A percentile compares a stretch with the other conserved stretches of the same genome.
Conservation (phyloP, 2,329 filamentous ascomycete species). For the Eurotiales sp. region DNA sequence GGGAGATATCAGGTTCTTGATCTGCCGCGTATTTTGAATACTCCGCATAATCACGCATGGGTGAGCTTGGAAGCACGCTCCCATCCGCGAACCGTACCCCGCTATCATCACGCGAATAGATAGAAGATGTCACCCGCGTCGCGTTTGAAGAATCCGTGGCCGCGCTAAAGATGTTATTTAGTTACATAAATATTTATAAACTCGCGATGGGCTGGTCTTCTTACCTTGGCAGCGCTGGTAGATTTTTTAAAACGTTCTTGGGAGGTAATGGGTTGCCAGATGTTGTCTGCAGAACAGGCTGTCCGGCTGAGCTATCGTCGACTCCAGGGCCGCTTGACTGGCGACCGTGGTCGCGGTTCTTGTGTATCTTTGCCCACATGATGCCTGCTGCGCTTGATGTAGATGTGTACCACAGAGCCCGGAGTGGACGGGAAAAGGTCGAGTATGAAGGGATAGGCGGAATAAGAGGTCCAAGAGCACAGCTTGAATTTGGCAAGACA, state of each 20-base stretch:
- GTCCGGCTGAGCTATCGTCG: conserved; percentile 44
- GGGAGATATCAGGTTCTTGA: conserved; percentile 42
- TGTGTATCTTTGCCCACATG: conserved; percentile 55
- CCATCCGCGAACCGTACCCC: neutral
- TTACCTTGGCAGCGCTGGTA: conserved; percentile 40
- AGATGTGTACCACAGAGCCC: too few relatives aligned
- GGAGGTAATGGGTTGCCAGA: conserved; percentile 30
- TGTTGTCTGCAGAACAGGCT: conserved; percentile 40
- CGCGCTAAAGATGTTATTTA: conserved; percentile 16
- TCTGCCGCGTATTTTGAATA: conserved; percentile 20
- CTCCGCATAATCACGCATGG: conserved; percentile 7
- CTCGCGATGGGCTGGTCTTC: conserved; percentile 16
- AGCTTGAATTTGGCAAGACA: too few relatives aligned
- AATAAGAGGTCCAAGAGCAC: too few relatives aligned
- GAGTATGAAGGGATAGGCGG: too few relatives aligned
- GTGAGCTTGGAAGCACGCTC: conserved; percentile 1
- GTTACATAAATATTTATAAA: neutral
- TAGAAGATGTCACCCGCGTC: conserved; percentile 54
- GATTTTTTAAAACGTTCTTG: conserved; percentile 26
- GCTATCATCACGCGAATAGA: conserved; percentile 54
- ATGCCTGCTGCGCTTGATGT: conserved; percentile 17
- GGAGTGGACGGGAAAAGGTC: too few relatives aligned
- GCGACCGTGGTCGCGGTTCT: conserved; percentile 43
- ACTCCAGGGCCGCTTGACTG: conserved; percentile 42
- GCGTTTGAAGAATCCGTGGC: conserved; percentile 14